These are phyloP conservation scores for Pseudogymnoascus destructans DNA, from an alignment of 2,329 filamentous ascomycete species.

Conservation along the genomic window DNA sequence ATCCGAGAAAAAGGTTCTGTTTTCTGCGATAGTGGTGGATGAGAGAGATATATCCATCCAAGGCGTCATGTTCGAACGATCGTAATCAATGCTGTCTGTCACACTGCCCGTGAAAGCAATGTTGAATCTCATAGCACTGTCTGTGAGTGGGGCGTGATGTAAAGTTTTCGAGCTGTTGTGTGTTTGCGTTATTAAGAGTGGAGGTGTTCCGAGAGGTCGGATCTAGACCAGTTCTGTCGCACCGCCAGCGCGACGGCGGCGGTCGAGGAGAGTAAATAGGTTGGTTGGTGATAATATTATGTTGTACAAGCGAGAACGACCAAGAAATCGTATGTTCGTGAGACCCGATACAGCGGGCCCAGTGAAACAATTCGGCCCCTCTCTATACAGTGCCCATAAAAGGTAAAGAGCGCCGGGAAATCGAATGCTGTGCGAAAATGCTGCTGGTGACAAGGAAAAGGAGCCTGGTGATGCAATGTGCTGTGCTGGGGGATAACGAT, in stretches of 20 bases:
- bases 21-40: background rate
- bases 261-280: background rate
- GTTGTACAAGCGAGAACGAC: constrained; percentile 1
- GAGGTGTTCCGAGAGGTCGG: background rate
- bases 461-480: background rate
- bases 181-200: background rate
- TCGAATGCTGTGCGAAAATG: background rate
- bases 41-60: background rate
- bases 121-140: background rate
- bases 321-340: background rate
- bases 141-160: background rate
- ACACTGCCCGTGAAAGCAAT: background rate
- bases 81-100: background rate
- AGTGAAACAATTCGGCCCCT: background rate
- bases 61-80: background rate
- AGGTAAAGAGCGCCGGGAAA: background rate
- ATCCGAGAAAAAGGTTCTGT: background rate
- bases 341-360: background rate
- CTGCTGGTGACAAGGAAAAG: background rate
- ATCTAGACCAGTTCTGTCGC: background rate
- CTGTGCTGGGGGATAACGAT: constrained; percentile 4
- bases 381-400: background rate
- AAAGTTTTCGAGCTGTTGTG: background rate
- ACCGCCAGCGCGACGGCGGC: background rate
- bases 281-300: constrained; percentile 3